Evolutionary conservation across 2,329 filamentous ascomycete genomes (phyloP).

Genomic region (Balansia obtecta): DNA sequence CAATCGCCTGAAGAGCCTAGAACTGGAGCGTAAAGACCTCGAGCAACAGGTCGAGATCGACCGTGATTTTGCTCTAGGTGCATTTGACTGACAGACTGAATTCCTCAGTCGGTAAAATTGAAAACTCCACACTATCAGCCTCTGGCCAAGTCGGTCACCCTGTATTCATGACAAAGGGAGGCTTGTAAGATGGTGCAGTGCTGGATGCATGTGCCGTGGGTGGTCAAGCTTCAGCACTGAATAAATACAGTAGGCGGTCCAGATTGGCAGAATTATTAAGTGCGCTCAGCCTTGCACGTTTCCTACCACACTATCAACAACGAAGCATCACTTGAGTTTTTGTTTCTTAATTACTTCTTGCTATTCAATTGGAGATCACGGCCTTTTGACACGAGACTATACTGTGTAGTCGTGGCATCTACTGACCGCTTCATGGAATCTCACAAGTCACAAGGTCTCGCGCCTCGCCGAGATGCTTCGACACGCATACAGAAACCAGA

Average conservation of each 20-base stretch:
- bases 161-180: slow-evolving; percentile 43
- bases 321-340: too few relatives aligned
- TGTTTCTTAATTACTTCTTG: too few relatives aligned
- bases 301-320: background rate
- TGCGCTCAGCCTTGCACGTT: background rate
- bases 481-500: slow-evolving; percentile 44
- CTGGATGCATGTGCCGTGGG: background rate
- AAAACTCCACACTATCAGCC: slow-evolving; percentile 82
- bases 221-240: slow-evolving; percentile 7
- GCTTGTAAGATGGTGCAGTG: background rate
- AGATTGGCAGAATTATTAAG: slow-evolving; percentile 27
- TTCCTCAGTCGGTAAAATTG: slow-evolving; percentile 72
- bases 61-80: slow-evolving; percentile 88
- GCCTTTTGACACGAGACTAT: background rate
- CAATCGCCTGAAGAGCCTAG: slow-evolving; percentile 79
- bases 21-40: slow-evolving; percentile 85
- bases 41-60: slow-evolving; percentile 86
- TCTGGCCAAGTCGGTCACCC: slow-evolving; percentile 73
- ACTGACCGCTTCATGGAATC: slow-evolving; percentile 30
- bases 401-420: background rate
- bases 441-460: slow-evolving; percentile 37
- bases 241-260: slow-evolving; percentile 33
- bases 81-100: slow-evolving; percentile 81
- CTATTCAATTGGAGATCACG: too few relatives aligned
- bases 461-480: slow-evolving; percentile 40